Percentiles rank a stretch among this genome's conserved stretches.
These are phyloP conservation scores for Naganishia randhawae DNA, from an alignment of 768 basidiomycete genomes.

Conservation along the genomic window DNA sequence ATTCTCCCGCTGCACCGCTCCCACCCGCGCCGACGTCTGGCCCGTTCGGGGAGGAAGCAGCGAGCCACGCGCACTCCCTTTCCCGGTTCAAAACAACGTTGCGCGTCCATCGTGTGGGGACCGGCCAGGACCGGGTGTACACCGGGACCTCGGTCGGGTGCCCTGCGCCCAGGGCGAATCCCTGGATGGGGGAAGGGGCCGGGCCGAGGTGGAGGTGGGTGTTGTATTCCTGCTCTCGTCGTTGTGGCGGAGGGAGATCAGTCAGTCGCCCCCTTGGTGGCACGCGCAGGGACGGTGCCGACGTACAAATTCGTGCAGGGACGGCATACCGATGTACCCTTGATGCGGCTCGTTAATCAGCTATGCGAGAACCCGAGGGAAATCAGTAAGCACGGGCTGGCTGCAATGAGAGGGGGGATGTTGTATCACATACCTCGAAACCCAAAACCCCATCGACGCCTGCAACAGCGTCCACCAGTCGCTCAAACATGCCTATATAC, in stretches of 20 bases:
- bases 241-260: background rate
- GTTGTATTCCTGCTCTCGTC: constrained; percentile 65
- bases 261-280: background rate
- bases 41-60: background rate
- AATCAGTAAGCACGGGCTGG: background rate
- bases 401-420: background rate
- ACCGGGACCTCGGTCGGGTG: constrained; percentile 65
- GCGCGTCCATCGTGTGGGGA: constrained; percentile 68
- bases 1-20: constrained; percentile 54
- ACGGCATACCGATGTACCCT: constrained; percentile 79
- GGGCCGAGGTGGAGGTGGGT: constrained; percentile 77
- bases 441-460: constrained; percentile 77
- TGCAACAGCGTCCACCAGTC: constrained; percentile 65
- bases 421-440: constrained; percentile 75
- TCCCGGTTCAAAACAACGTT: constrained; percentile 50
- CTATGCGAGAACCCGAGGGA: constrained; percentile 51
- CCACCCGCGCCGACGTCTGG: constrained; percentile 57
- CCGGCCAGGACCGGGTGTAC: constrained; percentile 82
- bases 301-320: constrained; percentile 66
- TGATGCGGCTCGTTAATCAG: constrained; percentile 92
- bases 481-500: constrained; percentile 73
- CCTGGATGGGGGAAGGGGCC: constrained; percentile 76
- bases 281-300: background rate
- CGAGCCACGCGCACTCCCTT: background rate
- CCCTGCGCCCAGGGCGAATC: constrained; percentile 88